A percentile compares a stretch with the other conserved stretches of the same genome.
phyloP scores from a whole-genome alignment of 1,284 basidiomycete genomes.

The Neotropicomus parvogracilis region DNA sequence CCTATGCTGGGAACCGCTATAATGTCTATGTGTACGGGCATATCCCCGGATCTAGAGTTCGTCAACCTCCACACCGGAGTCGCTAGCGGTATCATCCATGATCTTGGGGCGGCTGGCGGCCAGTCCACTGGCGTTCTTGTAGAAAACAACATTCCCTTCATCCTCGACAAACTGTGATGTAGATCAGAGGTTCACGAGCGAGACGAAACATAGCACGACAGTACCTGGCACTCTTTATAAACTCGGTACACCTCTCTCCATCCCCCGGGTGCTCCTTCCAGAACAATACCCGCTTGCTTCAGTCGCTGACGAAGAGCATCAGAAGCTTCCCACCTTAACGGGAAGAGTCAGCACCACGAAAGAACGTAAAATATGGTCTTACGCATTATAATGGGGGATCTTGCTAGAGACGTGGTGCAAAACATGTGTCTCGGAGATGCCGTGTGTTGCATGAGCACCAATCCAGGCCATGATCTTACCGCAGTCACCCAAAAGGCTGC shows the following conservation, averaged over 20 bases:
- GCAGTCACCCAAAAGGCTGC: conserved; percentile 78
- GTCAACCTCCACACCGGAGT: conserved; percentile 83
- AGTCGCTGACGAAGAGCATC: conserved; percentile 84
- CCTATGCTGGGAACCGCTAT: neutral
- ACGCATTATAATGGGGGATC: conserved; percentile 90
- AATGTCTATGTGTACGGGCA: conserved; percentile 11
- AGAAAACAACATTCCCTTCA: conserved; percentile 88
- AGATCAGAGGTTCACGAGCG: conserved; percentile 15
- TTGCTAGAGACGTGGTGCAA: conserved; percentile 88
- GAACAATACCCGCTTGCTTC: conserved; percentile 54
- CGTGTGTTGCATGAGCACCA: conserved; percentile 75
- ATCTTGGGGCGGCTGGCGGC: conserved; percentile 67
- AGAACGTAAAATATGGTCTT: conserved; percentile 20
- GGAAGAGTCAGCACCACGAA: conserved; percentile 1
- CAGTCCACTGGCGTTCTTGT: conserved; percentile 82
- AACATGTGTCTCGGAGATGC: conserved; percentile 93
- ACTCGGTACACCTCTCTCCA: conserved; percentile 80
- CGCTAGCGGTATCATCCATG: conserved; percentile 62
- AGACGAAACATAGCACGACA: neutral
- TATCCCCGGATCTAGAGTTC: conserved; percentile 25
- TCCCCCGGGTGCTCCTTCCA: conserved; percentile 65
- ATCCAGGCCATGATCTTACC: conserved; percentile 74
- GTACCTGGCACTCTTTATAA: conserved; percentile 70
- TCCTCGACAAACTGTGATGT: conserved; percentile 80
- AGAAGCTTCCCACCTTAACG: conserved; percentile 81